Evolutionary conservation across 306 rosid species (phyloP).

Genomic region (Quercus dentata): DNA sequence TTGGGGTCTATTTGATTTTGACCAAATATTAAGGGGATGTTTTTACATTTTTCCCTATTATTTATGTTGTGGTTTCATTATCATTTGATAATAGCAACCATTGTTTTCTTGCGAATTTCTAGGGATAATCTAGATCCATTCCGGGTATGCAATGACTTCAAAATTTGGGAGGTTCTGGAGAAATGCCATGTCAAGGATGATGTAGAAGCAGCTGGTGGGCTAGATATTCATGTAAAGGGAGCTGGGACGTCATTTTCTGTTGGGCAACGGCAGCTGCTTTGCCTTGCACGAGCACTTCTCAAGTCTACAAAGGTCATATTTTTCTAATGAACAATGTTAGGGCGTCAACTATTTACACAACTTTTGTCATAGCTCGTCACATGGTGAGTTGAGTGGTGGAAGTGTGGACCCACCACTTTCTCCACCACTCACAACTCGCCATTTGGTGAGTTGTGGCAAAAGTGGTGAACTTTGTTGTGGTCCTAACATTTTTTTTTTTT

Average conservation of each 20-base stretch:
- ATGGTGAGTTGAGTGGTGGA: too few species aligned
- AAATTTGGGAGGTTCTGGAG: conserved; percentile 77
- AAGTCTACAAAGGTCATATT: conserved; percentile 69
- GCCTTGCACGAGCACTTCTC: conserved; percentile 95
- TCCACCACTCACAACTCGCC: too few species aligned
- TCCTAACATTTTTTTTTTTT: not conserved
- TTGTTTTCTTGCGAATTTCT: conserved; percentile 13
- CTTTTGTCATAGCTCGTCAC: too few species aligned
- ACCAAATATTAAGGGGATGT: too few species aligned
- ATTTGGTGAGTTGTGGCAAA: too few species aligned
- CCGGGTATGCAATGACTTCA: conserved; percentile 47
- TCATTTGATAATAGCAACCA: not conserved
- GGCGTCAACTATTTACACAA: not conserved
- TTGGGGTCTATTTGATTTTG: too few species aligned
- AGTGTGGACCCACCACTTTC: too few species aligned
- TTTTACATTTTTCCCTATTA: not conserved
- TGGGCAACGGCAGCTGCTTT: conserved; percentile 93
- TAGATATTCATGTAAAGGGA: conserved; percentile 64
- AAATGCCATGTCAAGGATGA: conserved; percentile 85
- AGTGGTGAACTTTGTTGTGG: too few species aligned
- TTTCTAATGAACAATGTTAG: not conserved
- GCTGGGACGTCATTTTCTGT: conserved; percentile 79
- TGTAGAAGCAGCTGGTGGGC: conserved; percentile 79
- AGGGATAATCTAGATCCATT: conserved; percentile 95
- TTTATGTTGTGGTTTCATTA: not conserved